Evolutionary conservation across 805 yeast species (phyloP), one percentile per base, ranked within the genome.

Genomic region (Candida corydali): DNA sequence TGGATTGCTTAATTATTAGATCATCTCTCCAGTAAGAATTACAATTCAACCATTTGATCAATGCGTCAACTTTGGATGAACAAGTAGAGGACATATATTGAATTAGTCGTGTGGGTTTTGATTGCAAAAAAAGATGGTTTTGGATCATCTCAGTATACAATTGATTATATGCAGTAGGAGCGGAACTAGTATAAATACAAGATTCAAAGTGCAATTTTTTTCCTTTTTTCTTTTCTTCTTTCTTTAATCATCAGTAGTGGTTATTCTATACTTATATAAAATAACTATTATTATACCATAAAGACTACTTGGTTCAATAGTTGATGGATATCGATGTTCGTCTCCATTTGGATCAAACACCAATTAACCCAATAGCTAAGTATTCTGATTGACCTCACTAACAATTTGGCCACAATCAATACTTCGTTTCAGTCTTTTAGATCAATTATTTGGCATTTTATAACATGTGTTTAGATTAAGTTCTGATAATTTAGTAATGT

Each of bases 371-470:
- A 43, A 40, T 43, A 79, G 86, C 86, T 79, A 78, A 77, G 80
- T 74, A 72, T 61, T 30, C 14, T 65, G 67, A 61, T 68, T 80
- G 86, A 79, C 85, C 76, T 65, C 71, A 68, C 75, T 75, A 79
- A 79, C 86, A 79, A 78, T 70, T 69, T 61, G 71, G 85, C 63
- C 79, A 79, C 85, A 80, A 72, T 68, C 63, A 68, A 63, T 69
- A 74, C 78, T 79, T 75, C 85, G 85, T 79, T 78, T 78, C 78
- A 80, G 83, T 75, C 75, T 70, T 81, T 79, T 79, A 79, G 83
- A 79, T 31, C 24, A 11, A 40, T 24, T 12, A 37, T 29, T 24
- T 37, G 44, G 47, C 47, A 43, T 43, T 41, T 37, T 14, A n/a
- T n/a, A 5, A 37, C 44, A 35, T 44, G 50, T 49, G 51, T 43